Conservation (phyloP, 1,139 yeast species). For the Geotrichum candidum region DNA sequence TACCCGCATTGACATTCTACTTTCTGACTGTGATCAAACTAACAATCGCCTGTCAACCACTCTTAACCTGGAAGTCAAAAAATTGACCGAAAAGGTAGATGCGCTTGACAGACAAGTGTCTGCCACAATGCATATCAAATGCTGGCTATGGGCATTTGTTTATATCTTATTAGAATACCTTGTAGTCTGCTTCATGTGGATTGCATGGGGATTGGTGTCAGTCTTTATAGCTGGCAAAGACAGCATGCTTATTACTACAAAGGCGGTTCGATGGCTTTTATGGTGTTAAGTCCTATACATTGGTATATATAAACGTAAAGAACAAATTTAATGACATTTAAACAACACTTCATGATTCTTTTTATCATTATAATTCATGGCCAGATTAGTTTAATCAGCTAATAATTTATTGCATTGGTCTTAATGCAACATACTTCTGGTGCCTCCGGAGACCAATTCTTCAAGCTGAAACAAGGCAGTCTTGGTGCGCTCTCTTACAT, state of each 20-base stretch:
- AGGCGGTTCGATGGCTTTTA: background rate
- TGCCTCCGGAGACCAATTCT: background rate
- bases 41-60: slow-evolving; percentile 82
- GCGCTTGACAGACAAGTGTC: slow-evolving; percentile 35
- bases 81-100: slow-evolving; percentile 62
- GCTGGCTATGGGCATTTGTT: background rate
- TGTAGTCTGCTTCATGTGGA: slow-evolving; percentile 57
- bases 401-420: too few relatives aligned
- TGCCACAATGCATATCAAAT: background rate
- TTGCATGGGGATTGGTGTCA: slow-evolving; percentile 46
- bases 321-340: too few relatives aligned
- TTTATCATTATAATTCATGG: too few relatives aligned
- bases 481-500: slow-evolving; percentile 46
- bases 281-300: background rate
- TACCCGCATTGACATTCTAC: slow-evolving; percentile 20
- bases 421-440: too few relatives aligned
- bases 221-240: background rate
- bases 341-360: too few relatives aligned
- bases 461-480: slow-evolving; percentile 41
- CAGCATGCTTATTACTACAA: background rate
- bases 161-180: slow-evolving; percentile 41
- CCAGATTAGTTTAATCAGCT: too few relatives aligned
- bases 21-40: slow-evolving; percentile 67
- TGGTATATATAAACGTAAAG: too few relatives aligned
- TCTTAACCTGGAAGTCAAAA: slow-evolving; percentile 61